Percentiles rank a stretch among this genome's conserved stretches.
These are phyloP conservation scores for Calonectria crousiana DNA, from an alignment of 2,329 filamentous ascomycete species.

Conservation along the genomic window DNA sequence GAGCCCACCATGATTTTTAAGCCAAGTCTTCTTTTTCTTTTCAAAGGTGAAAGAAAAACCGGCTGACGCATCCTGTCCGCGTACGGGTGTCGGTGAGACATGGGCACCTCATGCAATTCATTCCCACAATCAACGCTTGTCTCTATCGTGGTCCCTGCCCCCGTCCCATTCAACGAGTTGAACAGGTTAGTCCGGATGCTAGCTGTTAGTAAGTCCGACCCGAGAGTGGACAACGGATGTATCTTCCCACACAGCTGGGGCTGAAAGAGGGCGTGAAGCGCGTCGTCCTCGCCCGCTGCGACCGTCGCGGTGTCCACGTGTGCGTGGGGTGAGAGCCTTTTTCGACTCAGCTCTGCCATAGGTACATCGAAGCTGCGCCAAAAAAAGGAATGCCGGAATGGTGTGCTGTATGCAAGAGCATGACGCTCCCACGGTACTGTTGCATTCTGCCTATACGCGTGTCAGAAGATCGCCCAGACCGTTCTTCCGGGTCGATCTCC, in stretches of 20 bases:
- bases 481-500: constrained; percentile 7
- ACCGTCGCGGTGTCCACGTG: background rate
- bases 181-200: background rate
- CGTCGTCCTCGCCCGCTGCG: background rate
- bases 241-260: background rate
- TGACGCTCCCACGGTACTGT: background rate
- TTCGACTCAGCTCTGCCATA: background rate
- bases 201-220: background rate
- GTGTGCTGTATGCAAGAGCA: background rate
- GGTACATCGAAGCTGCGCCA: background rate
- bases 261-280: background rate
- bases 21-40: background rate
- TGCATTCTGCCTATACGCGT: background rate
- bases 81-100: background rate
- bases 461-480: constrained; percentile 1
- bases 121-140: background rate
- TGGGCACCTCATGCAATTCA: background rate
- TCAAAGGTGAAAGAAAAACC: background rate
- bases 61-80: background rate
- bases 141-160: background rate
- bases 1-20: background rate
- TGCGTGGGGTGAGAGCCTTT: background rate
- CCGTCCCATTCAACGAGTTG: background rate
- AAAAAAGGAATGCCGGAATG: background rate
- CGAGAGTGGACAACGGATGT: background rate